phyloP scores from a whole-genome alignment of 1,139 yeast genomes.

The Citeromyces siamensis region DNA sequence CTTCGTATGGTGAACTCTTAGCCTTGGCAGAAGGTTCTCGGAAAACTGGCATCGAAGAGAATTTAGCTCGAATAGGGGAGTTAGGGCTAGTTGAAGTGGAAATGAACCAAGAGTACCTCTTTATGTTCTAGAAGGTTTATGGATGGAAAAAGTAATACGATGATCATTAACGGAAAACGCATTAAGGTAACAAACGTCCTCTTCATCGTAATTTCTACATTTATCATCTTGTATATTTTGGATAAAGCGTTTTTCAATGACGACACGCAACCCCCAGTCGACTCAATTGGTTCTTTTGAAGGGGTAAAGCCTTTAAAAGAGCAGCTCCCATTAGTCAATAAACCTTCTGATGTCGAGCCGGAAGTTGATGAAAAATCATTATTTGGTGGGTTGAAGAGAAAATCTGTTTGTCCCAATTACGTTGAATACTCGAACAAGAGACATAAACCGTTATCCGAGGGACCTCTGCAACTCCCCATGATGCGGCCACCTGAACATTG shows the following conservation, averaged over 20 bases:
- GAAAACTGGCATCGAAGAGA: not conserved
- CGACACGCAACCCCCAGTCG: not conserved
- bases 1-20: not conserved
- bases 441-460: slow-evolving; percentile 40
- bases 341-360: not conserved
- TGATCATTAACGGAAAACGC: slow-evolving; percentile 3
- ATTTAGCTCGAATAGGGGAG: slow-evolving; percentile 4
- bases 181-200: slow-evolving; percentile 1
- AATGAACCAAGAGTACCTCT: not conserved
- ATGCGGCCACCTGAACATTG: slow-evolving; percentile 69
- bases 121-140: not conserved
- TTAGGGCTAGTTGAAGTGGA: slow-evolving; percentile 4
- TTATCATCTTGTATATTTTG: not conserved
- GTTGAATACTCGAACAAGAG: slow-evolving; percentile 22
- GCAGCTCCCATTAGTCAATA: not conserved
- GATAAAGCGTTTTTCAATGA: not conserved
- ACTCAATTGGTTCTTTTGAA: not conserved
- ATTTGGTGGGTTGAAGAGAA: not conserved
- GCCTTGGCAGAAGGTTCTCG: slow-evolving; percentile 3
- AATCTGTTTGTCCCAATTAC: slow-evolving; percentile 23
- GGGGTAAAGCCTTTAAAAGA: not conserved
- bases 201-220: not conserved
- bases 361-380: not conserved
- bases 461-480: slow-evolving; percentile 41
- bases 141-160: too few species aligned